Evolutionary conservation across 2,329 filamentous ascomycete species (phyloP).

Genomic region (Botryosphaeria dothidea): DNA sequence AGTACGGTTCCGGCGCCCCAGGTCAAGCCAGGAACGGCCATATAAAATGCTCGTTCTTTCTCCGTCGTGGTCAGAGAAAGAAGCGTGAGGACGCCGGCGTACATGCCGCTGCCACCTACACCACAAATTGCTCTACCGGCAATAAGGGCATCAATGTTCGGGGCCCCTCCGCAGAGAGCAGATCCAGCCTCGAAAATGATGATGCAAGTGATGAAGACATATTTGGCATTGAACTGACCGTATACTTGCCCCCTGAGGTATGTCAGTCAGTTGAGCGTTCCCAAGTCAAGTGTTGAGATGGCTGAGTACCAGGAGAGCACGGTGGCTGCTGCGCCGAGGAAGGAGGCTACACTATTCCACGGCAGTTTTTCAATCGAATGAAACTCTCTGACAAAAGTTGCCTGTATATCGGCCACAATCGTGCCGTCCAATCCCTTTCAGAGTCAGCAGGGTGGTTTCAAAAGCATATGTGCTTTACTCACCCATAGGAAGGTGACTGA

Average conservation of each 20-base stretch:
- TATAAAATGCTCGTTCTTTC: slow-evolving; percentile 32
- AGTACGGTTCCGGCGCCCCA: slow-evolving; percentile 41
- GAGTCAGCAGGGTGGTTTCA: background rate
- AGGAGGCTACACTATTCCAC: slow-evolving; percentile 13
- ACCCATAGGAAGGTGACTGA: slow-evolving; percentile 16
- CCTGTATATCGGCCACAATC: slow-evolving; percentile 12
- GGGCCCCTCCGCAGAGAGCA: slow-evolving; percentile 45
- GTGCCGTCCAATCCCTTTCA: slow-evolving; percentile 7
- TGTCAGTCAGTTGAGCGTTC: background rate
- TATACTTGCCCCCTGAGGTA: slow-evolving; percentile 1
- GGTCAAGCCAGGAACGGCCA: slow-evolving; percentile 34
- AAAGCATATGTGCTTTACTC: background rate
- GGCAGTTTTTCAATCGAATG: slow-evolving; percentile 7
- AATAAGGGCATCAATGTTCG: slow-evolving; percentile 50
- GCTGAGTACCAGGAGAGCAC: slow-evolving; percentile 9
- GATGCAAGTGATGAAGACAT: slow-evolving; percentile 22
- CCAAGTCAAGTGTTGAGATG: background rate
- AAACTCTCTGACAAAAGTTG: slow-evolving; percentile 3
- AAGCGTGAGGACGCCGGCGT: slow-evolving; percentile 27
- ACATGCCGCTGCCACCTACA: slow-evolving; percentile 35
- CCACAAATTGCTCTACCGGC: slow-evolving; percentile 40
- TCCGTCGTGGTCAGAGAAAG: slow-evolving; percentile 26
- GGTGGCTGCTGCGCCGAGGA: slow-evolving; percentile 8
- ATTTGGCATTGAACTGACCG: background rate
- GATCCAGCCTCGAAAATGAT: slow-evolving; percentile 32